phyloP scores from a whole-genome alignment of 495 filamentous ascomycete species.

The Podospora pseudocomata region DNA sequence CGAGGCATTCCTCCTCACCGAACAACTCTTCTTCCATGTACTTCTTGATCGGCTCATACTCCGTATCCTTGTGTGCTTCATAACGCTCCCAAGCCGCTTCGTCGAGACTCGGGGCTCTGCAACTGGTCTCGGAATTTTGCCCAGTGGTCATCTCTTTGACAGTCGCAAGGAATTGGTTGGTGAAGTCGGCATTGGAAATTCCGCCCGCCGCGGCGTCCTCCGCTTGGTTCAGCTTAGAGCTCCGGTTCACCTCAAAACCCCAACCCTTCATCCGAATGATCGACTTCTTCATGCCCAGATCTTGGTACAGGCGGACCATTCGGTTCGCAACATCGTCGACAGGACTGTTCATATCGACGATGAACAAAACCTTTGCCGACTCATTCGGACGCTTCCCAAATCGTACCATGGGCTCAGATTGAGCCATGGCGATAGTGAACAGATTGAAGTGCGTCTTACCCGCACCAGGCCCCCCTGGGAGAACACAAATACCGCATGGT shows the following conservation, averaged over 20 bases:
- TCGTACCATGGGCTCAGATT: background rate
- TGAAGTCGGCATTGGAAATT: slow-evolving; percentile 17
- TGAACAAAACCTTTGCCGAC: slow-evolving; percentile 23
- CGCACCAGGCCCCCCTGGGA: slow-evolving; percentile 28
- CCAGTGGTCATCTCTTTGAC: background rate
- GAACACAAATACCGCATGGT: slow-evolving; percentile 18
- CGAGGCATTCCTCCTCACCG: background rate
- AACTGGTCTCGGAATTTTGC: background rate
- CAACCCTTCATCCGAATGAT: slow-evolving; percentile 25
- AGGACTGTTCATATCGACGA: slow-evolving; percentile 31
- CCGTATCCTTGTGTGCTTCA: slow-evolving; percentile 1
- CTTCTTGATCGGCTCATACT: slow-evolving; percentile 8
- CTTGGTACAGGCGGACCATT: slow-evolving; percentile 16
- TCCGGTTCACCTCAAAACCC: slow-evolving; percentile 4
- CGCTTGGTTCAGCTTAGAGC: slow-evolving; percentile 7
- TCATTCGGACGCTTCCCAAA: background rate
- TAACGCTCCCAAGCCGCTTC: slow-evolving; percentile 24
- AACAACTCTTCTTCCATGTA: slow-evolving; percentile 10
- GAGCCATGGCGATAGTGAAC: slow-evolving; percentile 18
- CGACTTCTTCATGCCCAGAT: slow-evolving; percentile 19
- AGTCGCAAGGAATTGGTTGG: slow-evolving; percentile 18
- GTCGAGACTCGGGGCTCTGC: slow-evolving; percentile 21
- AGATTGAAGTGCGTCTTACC: slow-evolving; percentile 30
- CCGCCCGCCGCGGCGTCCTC: slow-evolving; percentile 6
- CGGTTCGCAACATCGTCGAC: slow-evolving; percentile 20